Evolutionary conservation across 1,284 basidiomycete genomes (phyloP).

Genomic region (Austroboletus novae-zelandiae): DNA sequence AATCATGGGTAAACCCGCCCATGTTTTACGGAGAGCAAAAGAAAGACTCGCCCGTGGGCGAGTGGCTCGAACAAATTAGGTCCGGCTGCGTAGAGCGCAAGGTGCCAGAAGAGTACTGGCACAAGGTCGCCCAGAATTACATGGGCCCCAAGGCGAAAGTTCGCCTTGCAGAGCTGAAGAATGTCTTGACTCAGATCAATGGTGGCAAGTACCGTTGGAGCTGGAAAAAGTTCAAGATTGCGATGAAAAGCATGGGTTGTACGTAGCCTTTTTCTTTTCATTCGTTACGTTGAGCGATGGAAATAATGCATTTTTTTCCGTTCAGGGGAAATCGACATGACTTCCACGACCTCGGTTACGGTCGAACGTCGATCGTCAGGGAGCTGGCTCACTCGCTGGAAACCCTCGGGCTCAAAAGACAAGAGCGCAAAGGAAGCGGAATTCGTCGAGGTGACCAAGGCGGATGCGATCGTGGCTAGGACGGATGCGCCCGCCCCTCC

Average conservation of each 20-base stretch:
- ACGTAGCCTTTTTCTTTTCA: conserved; percentile 31
- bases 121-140: conserved; percentile 71
- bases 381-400: conserved; percentile 54
- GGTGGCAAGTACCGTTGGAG: conserved; percentile 74
- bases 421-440: conserved; percentile 24
- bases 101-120: conserved; percentile 74
- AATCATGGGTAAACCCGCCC: conserved; percentile 61
- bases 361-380: conserved; percentile 52
- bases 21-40: conserved; percentile 62
- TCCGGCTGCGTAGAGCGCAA: conserved; percentile 62
- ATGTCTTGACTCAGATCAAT: conserved; percentile 67
- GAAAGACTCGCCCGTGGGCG: conserved; percentile 64
- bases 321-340: conserved; percentile 58
- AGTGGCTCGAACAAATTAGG: conserved; percentile 69
- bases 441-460: conserved; percentile 22
- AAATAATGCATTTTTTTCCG: neutral
- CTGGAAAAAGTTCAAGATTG: conserved; percentile 75
- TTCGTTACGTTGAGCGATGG: conserved; percentile 1
- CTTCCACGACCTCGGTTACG: conserved; percentile 57
- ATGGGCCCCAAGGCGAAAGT: conserved; percentile 62
- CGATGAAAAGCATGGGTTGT: conserved; percentile 79
- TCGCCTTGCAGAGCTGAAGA: conserved; percentile 66
- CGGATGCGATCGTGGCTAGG: conserved; percentile 1
- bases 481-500: conserved; percentile 13
- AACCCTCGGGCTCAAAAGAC: conserved; percentile 33